Evolutionary conservation across 1,139 yeast genomes (phyloP), one percentile per base, ranked within the genome.

Genomic region (Meyerozyma sp.): DNA sequence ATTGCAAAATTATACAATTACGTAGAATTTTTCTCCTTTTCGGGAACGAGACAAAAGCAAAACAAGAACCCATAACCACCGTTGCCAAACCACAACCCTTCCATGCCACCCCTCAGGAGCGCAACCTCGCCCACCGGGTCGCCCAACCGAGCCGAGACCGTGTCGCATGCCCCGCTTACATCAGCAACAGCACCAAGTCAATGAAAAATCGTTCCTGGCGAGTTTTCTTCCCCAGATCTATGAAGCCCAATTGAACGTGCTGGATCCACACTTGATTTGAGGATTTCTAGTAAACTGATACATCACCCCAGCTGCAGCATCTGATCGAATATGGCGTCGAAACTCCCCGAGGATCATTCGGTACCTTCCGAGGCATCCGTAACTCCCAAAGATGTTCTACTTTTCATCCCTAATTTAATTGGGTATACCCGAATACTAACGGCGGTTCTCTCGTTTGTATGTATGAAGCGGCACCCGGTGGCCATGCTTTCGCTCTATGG

Each of bases 331-430:
- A 30, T 30, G 34, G 20, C 34, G 10, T 30, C 34, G 20, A 14
- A 30, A n/a, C 20, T n/a, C n/a, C 16, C 34, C 16, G 16, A 13
- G 20, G 20, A 30, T 8, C 34, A 3, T 13, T 30, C 34, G n/a
- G 20, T 7, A 30, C 4, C 16, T 30, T 13, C 34, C 34, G 34
- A 30, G 14, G 7, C 20, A n/a, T 30, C 34, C 34, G 62, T 65
- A 14, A 65, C 75, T 29, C 61, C 77, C 5, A 55, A 60, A 30
- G 81, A 83, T 50, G 81, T 89, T 45, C 77, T 87, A 60, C 67
- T 84, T 53, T 93, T 81, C 62, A 82, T 91, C 46, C 98, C 99
- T 25, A 93, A 93, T 63, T 70, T 89, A 54, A 90, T 94, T 57
- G 98, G 98, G 4, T 90, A 87, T 61, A 65, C 84, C 43, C 78